phyloP scores from a whole-genome alignment of 371 early-diverging fungal species.

The Batkoa obscura region DNA sequence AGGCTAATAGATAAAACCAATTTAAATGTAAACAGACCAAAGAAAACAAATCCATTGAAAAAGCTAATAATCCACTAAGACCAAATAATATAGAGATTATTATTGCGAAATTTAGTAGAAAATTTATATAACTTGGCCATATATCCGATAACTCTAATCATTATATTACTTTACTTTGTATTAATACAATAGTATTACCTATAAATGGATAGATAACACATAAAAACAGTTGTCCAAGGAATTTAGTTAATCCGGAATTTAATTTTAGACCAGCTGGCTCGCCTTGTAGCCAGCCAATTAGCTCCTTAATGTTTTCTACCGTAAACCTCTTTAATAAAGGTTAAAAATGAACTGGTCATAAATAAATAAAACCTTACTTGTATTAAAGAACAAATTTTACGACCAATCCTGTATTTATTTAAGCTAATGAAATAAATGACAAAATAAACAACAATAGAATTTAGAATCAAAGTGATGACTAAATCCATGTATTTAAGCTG shows the following conservation, averaged over 20 bases:
- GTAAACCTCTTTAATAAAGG: too few species aligned
- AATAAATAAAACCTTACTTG: too few species aligned
- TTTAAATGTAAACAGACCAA: slow-evolving; percentile 76
- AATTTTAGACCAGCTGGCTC: slow-evolving; percentile 94
- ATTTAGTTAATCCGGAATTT: slow-evolving; percentile 69
- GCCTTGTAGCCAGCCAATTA: slow-evolving; percentile 72
- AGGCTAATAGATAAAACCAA: slow-evolving; percentile 83
- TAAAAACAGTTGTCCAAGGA: slow-evolving; percentile 84
- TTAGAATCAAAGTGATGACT: too few species aligned
- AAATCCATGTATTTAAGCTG: too few species aligned
- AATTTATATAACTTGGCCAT: background rate
- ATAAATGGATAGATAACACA: slow-evolving; percentile 82
- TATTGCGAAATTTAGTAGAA: background rate
- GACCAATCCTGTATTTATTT: too few species aligned
- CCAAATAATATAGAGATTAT: slow-evolving; percentile 37
- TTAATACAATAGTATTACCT: slow-evolving; percentile 18
- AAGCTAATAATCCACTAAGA: slow-evolving; percentile 52
- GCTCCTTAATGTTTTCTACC: too few species aligned
- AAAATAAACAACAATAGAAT: too few species aligned
- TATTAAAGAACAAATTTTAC: too few species aligned
- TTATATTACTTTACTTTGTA: background rate
- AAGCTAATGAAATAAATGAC: too few species aligned
- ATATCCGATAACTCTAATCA: too few species aligned
- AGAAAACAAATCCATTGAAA: slow-evolving; percentile 61
- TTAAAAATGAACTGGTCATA: too few species aligned